Conservation (phyloP, 306 rosid genomes). For the Glycine soja region DNA sequence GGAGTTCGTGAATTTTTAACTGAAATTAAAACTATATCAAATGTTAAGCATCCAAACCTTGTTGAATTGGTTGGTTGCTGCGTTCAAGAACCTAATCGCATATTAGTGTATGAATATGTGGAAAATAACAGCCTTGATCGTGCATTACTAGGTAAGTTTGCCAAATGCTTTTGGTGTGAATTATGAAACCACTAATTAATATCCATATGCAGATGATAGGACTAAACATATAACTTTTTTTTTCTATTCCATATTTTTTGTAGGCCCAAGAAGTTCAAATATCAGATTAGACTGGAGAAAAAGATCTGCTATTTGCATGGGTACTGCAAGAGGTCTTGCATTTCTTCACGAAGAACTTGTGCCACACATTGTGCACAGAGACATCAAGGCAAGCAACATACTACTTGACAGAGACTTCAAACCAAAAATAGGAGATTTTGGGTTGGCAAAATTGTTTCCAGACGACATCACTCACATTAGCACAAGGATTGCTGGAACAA, state of each 20-base stretch:
- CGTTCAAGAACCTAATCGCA: conserved; percentile 67
- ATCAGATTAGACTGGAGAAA: conserved; percentile 76
- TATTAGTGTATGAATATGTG: conserved; percentile 84
- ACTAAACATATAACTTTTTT: conserved; percentile 22
- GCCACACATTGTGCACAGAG: conserved; percentile 96
- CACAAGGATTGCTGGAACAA: conserved; percentile 98
- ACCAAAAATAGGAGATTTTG: conserved; percentile 97
- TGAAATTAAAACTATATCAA: conserved; percentile 78
- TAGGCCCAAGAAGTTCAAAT: conserved; percentile 57
- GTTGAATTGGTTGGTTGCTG: conserved; percentile 94
- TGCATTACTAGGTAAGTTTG: conserved; percentile 74
- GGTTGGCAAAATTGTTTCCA: conserved; percentile 97
- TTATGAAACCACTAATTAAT: conserved; percentile 35
- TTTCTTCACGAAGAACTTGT: conserved; percentile 94
- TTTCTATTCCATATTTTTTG: conserved; percentile 33
- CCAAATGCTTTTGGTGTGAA: conserved; percentile 30
- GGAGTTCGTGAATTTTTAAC: conserved; percentile 90
- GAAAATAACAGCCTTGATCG: conserved; percentile 93
- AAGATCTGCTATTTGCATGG: conserved; percentile 80
- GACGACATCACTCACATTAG: conserved; percentile 95
- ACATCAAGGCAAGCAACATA: conserved; percentile 94
- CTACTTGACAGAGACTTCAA: conserved; percentile 76
- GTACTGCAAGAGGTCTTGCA: conserved; percentile 83
- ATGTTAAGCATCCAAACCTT: conserved; percentile 90
- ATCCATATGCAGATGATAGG: conserved; percentile 38